These are phyloP conservation scores for Prunus fruticosa DNA, from an alignment of 306 rosid genomes.

Conservation along the genomic window DNA sequence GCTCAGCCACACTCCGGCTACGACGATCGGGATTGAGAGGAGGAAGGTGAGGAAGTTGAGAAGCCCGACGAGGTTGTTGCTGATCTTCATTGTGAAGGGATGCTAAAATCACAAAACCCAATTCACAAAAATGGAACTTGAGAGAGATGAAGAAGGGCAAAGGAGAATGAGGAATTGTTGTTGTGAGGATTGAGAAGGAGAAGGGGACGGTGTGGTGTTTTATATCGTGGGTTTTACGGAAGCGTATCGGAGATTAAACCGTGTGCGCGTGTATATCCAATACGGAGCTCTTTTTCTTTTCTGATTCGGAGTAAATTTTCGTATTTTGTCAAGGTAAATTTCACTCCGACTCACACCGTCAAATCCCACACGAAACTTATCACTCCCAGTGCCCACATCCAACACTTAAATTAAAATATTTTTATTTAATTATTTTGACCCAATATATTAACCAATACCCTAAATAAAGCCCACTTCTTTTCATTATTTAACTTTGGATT, in stretches of 20 bases:
- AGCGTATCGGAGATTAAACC: not conserved
- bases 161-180: not conserved
- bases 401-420: too few relatives aligned
- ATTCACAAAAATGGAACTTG: not conserved
- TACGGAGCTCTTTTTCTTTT: not conserved
- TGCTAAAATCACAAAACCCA: not conserved
- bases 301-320: not conserved
- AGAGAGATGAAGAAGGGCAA: not conserved
- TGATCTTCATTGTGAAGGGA: slow-evolving; percentile 21
- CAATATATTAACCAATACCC: too few relatives aligned
- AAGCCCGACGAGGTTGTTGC: slow-evolving; percentile 63
- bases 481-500: too few relatives aligned
- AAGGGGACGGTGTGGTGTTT: not conserved
- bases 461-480: too few relatives aligned
- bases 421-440: too few relatives aligned
- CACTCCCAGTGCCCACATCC: too few relatives aligned
- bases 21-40: slow-evolving; percentile 64
- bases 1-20: slow-evolving; percentile 61
- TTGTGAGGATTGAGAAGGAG: not conserved
- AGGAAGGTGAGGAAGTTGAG: slow-evolving; percentile 61
- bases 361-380: too few relatives aligned
- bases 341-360: not conserved
- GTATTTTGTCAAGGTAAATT: too few relatives aligned
- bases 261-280: not conserved
- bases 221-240: not conserved